Conservation (phyloP, 2,329 filamentous ascomycete species). For the Fusarium sp. region DNA sequence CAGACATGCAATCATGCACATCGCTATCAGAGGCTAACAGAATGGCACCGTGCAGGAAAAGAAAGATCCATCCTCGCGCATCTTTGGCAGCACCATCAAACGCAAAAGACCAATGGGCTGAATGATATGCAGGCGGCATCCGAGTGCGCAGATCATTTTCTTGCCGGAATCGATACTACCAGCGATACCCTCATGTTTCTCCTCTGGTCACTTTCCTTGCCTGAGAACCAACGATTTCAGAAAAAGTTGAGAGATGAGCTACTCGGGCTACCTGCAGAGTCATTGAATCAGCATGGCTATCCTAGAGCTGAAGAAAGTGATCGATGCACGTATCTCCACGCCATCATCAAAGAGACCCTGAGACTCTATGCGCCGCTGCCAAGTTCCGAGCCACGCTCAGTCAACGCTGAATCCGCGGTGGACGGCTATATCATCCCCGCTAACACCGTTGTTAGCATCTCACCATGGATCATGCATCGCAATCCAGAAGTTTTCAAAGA, state of each 20-base stretch:
- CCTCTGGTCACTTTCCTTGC: constrained; percentile 61
- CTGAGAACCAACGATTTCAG: constrained; percentile 56
- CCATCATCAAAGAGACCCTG: constrained; percentile 63
- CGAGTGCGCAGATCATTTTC: constrained; percentile 64
- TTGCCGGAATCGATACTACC: constrained; percentile 66
- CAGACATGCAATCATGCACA: background rate
- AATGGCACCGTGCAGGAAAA: background rate
- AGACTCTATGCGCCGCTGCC: constrained; percentile 63
- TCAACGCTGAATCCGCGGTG: constrained; percentile 22
- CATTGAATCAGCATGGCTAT: constrained; percentile 36
- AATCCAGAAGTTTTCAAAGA: constrained; percentile 41
- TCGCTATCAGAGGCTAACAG: background rate
- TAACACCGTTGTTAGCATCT: constrained; percentile 42
- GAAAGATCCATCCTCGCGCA: constrained; percentile 50
- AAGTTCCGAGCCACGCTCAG: constrained; percentile 60
- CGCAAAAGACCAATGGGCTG: constrained; percentile 43
- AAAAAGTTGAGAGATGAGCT: constrained; percentile 58
- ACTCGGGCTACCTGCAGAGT: background rate
- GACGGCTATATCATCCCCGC: constrained; percentile 42
- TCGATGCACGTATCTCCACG: constrained; percentile 57
- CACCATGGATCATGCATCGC: constrained; percentile 43
- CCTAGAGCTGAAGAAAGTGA: constrained; percentile 52
- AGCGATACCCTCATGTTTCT: constrained; percentile 64
- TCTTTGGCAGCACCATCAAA: constrained; percentile 50
- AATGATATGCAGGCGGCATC: constrained; percentile 62